phyloP scores from a whole-genome alignment of 1,139 yeast species.

The Sugiyamaella neomexicana region DNA sequence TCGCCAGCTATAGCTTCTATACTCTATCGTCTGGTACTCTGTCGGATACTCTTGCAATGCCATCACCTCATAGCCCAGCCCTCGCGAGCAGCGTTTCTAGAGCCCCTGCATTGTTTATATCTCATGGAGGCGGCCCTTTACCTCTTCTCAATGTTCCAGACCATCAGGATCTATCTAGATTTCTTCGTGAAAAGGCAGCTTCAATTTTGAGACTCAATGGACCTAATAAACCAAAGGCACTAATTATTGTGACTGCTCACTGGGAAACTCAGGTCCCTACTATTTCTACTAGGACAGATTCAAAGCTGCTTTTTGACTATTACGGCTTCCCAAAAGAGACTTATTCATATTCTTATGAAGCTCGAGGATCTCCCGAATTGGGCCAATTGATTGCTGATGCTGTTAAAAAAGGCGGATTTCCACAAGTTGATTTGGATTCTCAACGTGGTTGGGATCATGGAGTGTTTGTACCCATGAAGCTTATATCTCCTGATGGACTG shows the following conservation, averaged over 20 bases:
- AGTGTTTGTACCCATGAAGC: conserved; percentile 21
- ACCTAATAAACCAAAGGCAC: conserved; percentile 17
- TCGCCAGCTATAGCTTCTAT: not conserved
- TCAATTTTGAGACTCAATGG: conserved; percentile 12
- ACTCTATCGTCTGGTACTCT: not conserved
- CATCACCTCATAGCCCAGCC: not conserved
- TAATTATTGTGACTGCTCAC: conserved; percentile 20
- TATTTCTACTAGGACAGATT: conserved; percentile 17
- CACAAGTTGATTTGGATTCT: conserved; percentile 10
- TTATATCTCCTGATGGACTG: conserved; percentile 19
- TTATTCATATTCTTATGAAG: conserved; percentile 19
- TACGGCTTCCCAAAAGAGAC: conserved; percentile 20
- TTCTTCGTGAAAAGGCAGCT: conserved; percentile 14
- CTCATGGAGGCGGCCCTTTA: conserved; percentile 22
- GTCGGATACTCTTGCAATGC: not conserved
- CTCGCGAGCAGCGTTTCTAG: not conserved
- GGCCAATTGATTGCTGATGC: conserved; percentile 16
- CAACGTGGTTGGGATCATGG: conserved; percentile 23
- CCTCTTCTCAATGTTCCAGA: conserved; percentile 20
- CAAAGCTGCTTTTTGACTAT: conserved; percentile 19
- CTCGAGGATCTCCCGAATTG: conserved; percentile 15
- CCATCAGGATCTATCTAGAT: conserved; percentile 15
- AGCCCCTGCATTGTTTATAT: conserved; percentile 19
- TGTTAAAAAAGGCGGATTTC: conserved; percentile 15
- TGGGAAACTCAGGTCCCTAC: conserved; percentile 21